Evolutionary conservation across 225 moss, liverwort and hornwort species (phyloP).

Genomic region (Polytrichum commune): DNA sequence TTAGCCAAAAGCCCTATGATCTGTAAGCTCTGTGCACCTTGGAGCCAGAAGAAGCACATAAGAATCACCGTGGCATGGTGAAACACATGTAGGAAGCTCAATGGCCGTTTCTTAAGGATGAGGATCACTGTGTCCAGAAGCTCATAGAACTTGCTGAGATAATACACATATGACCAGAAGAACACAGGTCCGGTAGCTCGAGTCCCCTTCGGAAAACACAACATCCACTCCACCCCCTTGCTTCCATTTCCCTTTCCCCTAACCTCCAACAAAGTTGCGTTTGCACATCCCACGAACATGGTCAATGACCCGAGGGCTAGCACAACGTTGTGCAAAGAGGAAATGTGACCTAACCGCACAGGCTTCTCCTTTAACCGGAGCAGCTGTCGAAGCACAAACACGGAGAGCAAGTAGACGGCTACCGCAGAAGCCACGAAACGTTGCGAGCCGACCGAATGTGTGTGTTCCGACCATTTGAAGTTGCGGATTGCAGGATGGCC

Average conservation of each 20-base stretch:
- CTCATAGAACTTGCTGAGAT: conserved; percentile 96
- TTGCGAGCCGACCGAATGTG: conserved; percentile 36
- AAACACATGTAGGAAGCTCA: conserved; percentile 89
- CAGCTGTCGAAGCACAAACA: conserved; percentile 41
- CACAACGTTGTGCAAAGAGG: conserved; percentile 69
- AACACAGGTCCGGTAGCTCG: conserved; percentile 79
- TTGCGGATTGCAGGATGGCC: conserved; percentile 46
- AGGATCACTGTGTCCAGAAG: conserved; percentile 77
- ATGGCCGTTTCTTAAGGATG: conserved; percentile 49
- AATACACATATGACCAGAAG: conserved; percentile 94
- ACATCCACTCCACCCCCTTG: conserved; percentile 50
- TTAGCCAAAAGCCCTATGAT: conserved; percentile 84
- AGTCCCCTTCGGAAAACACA: conserved; percentile 83
- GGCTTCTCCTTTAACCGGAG: conserved; percentile 50
- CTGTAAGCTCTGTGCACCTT: conserved; percentile 82
- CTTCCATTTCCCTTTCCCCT: conserved; percentile 69
- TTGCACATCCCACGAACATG: conserved; percentile 74
- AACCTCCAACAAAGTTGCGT: conserved; percentile 52
- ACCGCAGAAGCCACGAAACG: conserved; percentile 43
- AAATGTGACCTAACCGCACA: conserved; percentile 61
- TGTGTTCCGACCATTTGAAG: conserved; percentile 37
- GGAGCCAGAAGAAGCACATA: conserved; percentile 98
- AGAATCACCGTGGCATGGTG: conserved; percentile 84
- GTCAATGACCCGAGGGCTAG: conserved; percentile 64
- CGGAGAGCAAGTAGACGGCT: conserved; percentile 46